phyloP scores from a whole-genome alignment of 2,329 filamentous ascomycete genomes.

The Alternaria ethzedia region DNA sequence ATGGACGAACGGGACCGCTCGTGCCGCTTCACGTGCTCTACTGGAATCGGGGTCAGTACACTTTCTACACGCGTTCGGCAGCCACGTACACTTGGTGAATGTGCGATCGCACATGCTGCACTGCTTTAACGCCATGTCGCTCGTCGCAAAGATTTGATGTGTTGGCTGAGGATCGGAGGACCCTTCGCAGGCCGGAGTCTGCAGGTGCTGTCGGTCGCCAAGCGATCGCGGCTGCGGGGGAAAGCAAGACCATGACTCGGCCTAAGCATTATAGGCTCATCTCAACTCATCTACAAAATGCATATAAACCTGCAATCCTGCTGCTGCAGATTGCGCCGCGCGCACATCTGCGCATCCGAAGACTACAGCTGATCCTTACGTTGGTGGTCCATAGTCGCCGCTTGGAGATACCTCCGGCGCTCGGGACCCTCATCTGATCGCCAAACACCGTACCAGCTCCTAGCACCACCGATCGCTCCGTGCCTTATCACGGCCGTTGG shows the following conservation, averaged over 20 bases:
- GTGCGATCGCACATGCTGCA: conserved; percentile 58
- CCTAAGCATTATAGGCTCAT: conserved; percentile 34
- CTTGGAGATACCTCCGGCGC: background rate
- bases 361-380: conserved; percentile 6
- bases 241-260: conserved; percentile 40
- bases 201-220: conserved; percentile 22
- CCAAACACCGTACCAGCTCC: conserved; percentile 1
- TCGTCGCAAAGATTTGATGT: conserved; percentile 14
- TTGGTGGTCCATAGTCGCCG: background rate
- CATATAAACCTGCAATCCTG: conserved; percentile 31
- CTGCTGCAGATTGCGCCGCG: conserved; percentile 31
- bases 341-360: conserved; percentile 14
- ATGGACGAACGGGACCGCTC: conserved; percentile 59
- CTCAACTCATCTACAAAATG: conserved; percentile 37
- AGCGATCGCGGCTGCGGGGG: conserved; percentile 36
- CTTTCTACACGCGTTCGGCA: background rate
- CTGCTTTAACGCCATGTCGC: conserved; percentile 47
- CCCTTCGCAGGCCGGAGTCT: conserved; percentile 21
- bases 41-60: conserved; percentile 9
- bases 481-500: background rate
- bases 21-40: conserved; percentile 62
- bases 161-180: conserved; percentile 20
- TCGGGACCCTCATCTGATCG: background rate
- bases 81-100: conserved; percentile 55
- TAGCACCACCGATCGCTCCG: background rate